A percentile compares a stretch with the other conserved stretches of the same genome.
phyloP scores from a whole-genome alignment of 2,329 filamentous ascomycete genomes.

The Ceratocystis albifundus region DNA sequence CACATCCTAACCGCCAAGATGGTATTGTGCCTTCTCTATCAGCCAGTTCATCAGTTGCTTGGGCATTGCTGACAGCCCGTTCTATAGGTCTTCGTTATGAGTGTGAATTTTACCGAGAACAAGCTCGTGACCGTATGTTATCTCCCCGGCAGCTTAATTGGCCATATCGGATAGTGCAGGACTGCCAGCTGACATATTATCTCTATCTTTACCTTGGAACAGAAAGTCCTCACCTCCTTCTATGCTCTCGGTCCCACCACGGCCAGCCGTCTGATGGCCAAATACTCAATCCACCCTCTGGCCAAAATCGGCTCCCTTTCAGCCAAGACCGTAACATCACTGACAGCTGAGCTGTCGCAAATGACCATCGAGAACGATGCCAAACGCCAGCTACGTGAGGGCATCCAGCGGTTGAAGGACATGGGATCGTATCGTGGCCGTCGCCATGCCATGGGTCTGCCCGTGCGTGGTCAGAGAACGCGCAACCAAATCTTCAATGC shows the following conservation, averaged over 20 bases:
- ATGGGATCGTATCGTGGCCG: constrained; percentile 84
- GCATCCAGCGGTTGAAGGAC: constrained; percentile 75
- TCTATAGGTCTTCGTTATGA: constrained; percentile 66
- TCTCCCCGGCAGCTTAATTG: background rate
- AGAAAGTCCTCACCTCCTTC: constrained; percentile 71
- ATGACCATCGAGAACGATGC: constrained; percentile 94
- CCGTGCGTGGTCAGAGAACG: constrained; percentile 81
- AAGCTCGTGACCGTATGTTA: constrained; percentile 66
- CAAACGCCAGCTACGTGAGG: constrained; percentile 63
- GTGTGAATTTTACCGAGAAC: constrained; percentile 72
- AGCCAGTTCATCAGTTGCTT: background rate
- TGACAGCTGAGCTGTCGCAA: constrained; percentile 73
- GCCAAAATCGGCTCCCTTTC: constrained; percentile 65
- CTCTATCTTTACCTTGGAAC: constrained; percentile 11
- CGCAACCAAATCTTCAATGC: constrained; percentile 57
- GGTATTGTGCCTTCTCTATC: constrained; percentile 7
- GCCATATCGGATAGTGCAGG: background rate
- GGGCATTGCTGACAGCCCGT: constrained; percentile 7
- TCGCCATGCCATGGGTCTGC: constrained; percentile 83
- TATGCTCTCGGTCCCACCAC: constrained; percentile 67
- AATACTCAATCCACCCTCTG: constrained; percentile 74
- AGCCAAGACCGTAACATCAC: constrained; percentile 63
- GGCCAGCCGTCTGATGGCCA: constrained; percentile 69
- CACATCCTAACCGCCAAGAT: constrained; percentile 16
- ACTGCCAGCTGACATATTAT: no score